Evolutionary conservation across 495 filamentous ascomycete species (phyloP), one percentile per base, ranked within the genome.

Genomic region (Parathielavia appendiculata): DNA sequence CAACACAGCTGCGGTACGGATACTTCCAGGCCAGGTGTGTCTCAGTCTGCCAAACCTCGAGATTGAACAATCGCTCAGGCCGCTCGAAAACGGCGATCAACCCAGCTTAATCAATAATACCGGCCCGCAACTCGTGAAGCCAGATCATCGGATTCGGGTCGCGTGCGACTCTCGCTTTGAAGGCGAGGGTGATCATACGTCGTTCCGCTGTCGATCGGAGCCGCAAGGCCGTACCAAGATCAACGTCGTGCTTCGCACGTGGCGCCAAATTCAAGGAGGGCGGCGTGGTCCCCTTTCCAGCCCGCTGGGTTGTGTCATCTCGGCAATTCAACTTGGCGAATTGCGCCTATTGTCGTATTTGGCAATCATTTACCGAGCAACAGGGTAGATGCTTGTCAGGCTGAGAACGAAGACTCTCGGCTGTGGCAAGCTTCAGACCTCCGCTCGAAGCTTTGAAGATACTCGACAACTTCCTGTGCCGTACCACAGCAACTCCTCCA

Each of bases 51-150:
- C 51, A 43, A 45, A 38, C 58, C 35, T 51, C 46, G 30, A 30
- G 49, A 39, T 23, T 60, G 26, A 20, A 46, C 50, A 41, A 46
- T 51, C 34, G 26, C 19, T 40, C 34, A 19, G 34, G 17, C 32
- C 17, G 14, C 32, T 1, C 38, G 55, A 38, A 17, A 43, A 23
- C 26, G n/a, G 26, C 13, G 55, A 51, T 43, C 49, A 26, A 26
- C 57, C 48, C 65, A 70, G 67, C 58, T 63, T 68, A 64, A 68
- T 64, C 30, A 46, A 14, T 10, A 62, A 53, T 34, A 61, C 64
- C 44, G 38, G 53, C 26, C 26, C 12, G 36, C 49, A 13, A 46
- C 59, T 56, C 57, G 57, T 59, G 65, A 30, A 65, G 17, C 62
- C 59, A 59, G 57, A 17, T 20, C 14, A 56, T 53, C 40, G 41